phyloP scores from a whole-genome alignment of 768 basidiomycete genomes.

The Lactarius sanguifluus region DNA sequence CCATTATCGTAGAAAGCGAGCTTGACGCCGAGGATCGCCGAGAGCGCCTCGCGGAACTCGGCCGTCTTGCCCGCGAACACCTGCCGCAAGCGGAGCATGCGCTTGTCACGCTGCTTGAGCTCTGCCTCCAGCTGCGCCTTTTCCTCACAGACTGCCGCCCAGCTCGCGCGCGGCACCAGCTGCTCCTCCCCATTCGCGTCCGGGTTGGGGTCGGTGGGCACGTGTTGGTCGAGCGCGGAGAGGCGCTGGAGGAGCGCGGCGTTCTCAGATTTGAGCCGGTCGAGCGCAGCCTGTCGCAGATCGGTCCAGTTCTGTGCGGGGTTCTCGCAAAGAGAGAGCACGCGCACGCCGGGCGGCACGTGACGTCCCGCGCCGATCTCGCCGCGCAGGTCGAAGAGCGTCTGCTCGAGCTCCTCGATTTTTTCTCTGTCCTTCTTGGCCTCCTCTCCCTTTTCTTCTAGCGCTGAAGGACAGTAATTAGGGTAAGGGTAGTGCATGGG shows the following conservation, averaged over 20 bases:
- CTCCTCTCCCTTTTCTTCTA: no score
- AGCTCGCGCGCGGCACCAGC: constrained; percentile 78
- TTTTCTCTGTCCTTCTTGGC: constrained; percentile 34
- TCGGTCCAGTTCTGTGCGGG: constrained; percentile 74
- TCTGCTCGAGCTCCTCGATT: constrained; percentile 74
- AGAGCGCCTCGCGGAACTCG: constrained; percentile 80
- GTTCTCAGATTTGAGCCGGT: constrained; percentile 80
- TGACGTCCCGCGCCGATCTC: constrained; percentile 68
- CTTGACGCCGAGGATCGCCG: no score
- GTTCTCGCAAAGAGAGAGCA: constrained; percentile 63
- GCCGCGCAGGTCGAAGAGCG: constrained; percentile 61
- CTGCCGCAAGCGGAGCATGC: constrained; percentile 74
- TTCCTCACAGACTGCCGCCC: constrained; percentile 67
- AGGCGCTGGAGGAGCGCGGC: constrained; percentile 70
- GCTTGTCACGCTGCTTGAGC: constrained; percentile 55
- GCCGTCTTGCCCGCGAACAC: constrained; percentile 81
- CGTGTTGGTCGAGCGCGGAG: constrained; percentile 37
- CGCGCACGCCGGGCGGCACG: constrained; percentile 66
- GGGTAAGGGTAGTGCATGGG: no score
- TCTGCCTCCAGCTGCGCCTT: constrained; percentile 64
- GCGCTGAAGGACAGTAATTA: no score
- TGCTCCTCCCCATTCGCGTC: constrained; percentile 9
- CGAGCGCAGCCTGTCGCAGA: constrained; percentile 69
- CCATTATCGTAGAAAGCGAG: no score
- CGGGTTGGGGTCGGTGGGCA: constrained; percentile 29